phyloP scores from a whole-genome alignment of 164 flowering plant species.

The Aristolochia californica region DNA sequence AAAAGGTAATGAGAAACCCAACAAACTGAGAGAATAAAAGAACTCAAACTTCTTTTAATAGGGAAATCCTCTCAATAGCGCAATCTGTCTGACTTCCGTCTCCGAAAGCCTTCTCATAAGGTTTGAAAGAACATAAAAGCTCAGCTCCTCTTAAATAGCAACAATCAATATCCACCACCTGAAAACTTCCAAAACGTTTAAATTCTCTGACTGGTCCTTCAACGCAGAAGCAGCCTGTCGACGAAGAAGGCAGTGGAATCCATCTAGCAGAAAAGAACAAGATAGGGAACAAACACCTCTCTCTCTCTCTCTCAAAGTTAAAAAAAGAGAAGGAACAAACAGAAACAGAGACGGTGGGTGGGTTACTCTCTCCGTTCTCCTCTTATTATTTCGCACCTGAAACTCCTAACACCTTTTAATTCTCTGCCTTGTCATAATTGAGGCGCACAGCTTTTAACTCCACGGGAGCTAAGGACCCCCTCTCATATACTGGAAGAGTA shows the following conservation, averaged over 20 bases:
- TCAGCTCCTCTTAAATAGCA: slow-evolving; percentile 20
- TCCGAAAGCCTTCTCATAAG: slow-evolving; percentile 10
- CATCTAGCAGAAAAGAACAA: background rate
- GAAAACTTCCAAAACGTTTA: slow-evolving; percentile 22
- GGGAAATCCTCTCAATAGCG: background rate
- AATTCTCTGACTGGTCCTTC: slow-evolving; percentile 12
- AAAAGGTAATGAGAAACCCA: background rate
- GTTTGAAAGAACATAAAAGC: slow-evolving; percentile 6
- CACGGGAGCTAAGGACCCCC: slow-evolving; percentile 17
- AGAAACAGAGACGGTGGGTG: background rate
- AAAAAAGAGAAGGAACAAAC: slow-evolving; percentile 8
- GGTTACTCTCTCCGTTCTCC: slow-evolving; percentile 7
- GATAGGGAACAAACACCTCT: slow-evolving; percentile 3
- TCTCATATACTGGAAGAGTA: slow-evolving; percentile 15
- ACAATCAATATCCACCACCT: slow-evolving; percentile 24
- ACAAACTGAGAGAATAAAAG: background rate
- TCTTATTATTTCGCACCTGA: slow-evolving; percentile 19
- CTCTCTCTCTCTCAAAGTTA: slow-evolving; percentile 3
- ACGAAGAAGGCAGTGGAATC: slow-evolving; percentile 9
- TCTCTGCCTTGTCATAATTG: slow-evolving; percentile 22
- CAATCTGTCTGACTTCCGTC: slow-evolving; percentile 13
- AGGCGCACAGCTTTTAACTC: slow-evolving; percentile 21
- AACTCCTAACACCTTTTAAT: slow-evolving; percentile 18
- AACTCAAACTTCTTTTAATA: background rate
- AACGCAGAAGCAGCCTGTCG: slow-evolving; percentile 3